Base-by-base conservation (phyloP, 2,329 filamentous ascomycete genomes). In the Gremmenia infestans region DNA sequence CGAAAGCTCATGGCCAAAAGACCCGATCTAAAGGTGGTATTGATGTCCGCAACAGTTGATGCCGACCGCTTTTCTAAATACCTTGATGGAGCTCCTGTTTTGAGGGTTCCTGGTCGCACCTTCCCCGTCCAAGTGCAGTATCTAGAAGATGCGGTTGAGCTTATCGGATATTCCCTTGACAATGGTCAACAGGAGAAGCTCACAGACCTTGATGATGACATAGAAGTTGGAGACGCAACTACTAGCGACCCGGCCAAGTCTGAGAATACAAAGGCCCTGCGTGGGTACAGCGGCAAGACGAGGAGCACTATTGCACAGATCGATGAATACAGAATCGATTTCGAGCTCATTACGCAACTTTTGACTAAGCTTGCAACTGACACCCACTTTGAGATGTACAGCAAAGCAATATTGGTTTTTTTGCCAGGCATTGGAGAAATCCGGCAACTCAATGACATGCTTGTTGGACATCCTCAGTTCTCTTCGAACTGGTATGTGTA, bases 11-110 rank as follows among this genome's bases (percentile, higher is more conserved):
- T 97, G 74, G 71, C 81, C 32, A 82, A 82, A 17, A 62, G 93
- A 53, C 87, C 86, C 58, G 89, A 96, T 61, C 77, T 99, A 51
- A 97, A 96, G 72, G 88, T 99, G 19, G 81, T 99, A 39, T 80
- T 99, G 48, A 99, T 99, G 94, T 97, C 93, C 63, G 94, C 94
- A 11, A 99, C 94, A 0, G 91, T 99, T 7, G 91, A 99, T 71
- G 91, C 94, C 0, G 86, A 93, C 57, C 86, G 87, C 15, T 97
- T 99, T 70, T 97, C 94, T 0, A 82, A 83, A 11, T 99, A 97
- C 68, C 81, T 99, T 2, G 86, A 87, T 54, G 85, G 86, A 4
- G 93, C 93, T 1, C 93, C 93, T 0, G 85, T 97, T 42, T 77
- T 99, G 53, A 91, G 88, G 57, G 91, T 99, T 14, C 94, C 94